Evolutionary conservation across 2,329 filamentous ascomycete species (phyloP), one percentile per base, ranked within the genome.

Genomic region (Phialophora verrucosa): DNA sequence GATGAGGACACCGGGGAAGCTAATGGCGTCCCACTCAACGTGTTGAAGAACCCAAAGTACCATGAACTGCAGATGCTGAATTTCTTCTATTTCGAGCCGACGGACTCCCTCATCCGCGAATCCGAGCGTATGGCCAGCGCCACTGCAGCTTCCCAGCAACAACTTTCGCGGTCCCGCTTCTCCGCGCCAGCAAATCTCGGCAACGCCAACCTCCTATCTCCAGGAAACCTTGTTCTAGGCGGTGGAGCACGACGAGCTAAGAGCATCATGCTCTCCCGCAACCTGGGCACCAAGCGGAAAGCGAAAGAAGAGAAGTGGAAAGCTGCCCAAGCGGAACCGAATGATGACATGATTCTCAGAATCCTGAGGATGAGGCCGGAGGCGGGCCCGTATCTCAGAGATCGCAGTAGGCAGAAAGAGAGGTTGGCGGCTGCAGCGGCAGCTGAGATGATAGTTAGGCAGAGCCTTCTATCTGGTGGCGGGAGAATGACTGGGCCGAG

Each of bases 81-180:
- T 82, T 99, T 98, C 84, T 99, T 98, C 84, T 99, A 99, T 82
- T 96, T 95, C 75, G 93, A 98, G 74, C 87, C 90, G 35, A 96
- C 93, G 0, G 91, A 96, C 68, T 93, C 91, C 73, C 85, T 99
- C 12, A 92, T 98, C 73, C 90, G 94, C 59, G 96, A 92, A n/a
- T 97, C 92, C 2, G 95, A 99, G 79, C 88, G 92, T 63, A 99
- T 99, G 91, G 94, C 93, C 3, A 90, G 91, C 1, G 92, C 93
- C 49, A 96, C 91, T 3, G 90, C 90, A 10, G 87, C 91, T 67
- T 87, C 90, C 32, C 90, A 96, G 74, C 89, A 93, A 74, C 82
- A 81, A 69, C 59, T 50, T 31, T 61, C 59, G 23, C 77, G 85
- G 63, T 91, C 91, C 78, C 87, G 90, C 25, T 81, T 91, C 20